Evolutionary conservation across 73 alveolate genomes (phyloP).

Genomic region (Paramecium caudatum): DNA sequence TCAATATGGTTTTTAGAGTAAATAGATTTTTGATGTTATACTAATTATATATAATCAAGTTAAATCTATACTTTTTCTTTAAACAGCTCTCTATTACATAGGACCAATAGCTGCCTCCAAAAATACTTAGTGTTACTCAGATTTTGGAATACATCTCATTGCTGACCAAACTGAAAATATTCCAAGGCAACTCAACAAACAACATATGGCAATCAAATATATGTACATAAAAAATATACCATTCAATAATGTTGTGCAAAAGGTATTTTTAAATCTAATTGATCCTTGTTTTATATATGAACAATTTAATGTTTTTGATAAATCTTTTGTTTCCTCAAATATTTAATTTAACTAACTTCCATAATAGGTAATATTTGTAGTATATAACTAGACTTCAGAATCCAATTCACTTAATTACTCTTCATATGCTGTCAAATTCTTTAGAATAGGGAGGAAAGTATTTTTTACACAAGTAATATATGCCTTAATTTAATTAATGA

Average conservation of each 20-base stretch:
- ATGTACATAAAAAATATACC: constrained; percentile 53
- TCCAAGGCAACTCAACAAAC: constrained; percentile 14
- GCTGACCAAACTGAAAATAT: constrained; percentile 50
- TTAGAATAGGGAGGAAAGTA: neutral
- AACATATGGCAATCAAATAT: constrained; percentile 35
- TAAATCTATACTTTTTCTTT: constrained; percentile 14
- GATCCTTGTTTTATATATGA: constrained; percentile 51
- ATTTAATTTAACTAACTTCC: constrained; percentile 14
- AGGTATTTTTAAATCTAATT: constrained; percentile 34
- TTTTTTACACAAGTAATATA: constrained; percentile 15
- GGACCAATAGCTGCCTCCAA: constrained; percentile 61
- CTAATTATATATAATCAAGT: neutral
- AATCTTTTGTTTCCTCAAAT: neutral
- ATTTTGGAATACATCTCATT: constrained; percentile 62
- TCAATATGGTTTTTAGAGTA: constrained; percentile 72
- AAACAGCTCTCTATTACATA: neutral
- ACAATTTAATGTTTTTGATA: constrained; percentile 16
- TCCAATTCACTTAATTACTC: neutral
- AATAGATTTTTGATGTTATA: constrained; percentile 45
- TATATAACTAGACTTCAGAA: neutral
- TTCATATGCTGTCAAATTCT: constrained; percentile 1
- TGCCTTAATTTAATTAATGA: neutral
- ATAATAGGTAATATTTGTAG: neutral
- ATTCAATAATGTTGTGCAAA: constrained; percentile 37
- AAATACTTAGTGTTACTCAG: constrained; percentile 32